A percentile compares a stretch with the other conserved stretches of the same genome.
Evolutionary conservation across 2,329 filamentous ascomycete species (phyloP).

Genomic region (Stemphylium beticola): DNA sequence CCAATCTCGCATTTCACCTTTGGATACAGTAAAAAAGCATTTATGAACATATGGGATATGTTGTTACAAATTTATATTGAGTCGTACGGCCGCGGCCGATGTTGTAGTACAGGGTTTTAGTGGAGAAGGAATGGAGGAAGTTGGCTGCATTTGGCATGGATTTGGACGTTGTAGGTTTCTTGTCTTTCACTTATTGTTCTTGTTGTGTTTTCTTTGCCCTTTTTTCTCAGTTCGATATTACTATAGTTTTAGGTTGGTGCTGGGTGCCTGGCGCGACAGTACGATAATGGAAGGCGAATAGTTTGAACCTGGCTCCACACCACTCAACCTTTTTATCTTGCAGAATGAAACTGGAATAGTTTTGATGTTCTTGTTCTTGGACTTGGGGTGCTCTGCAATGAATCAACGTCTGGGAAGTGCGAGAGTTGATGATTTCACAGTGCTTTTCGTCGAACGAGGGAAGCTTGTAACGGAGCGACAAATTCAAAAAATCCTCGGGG

Average conservation of each 20-base stretch:
- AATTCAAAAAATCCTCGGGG: neutral
- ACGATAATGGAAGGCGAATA: slow-evolving; percentile 16
- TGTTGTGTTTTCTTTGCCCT: neutral
- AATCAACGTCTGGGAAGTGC: too few species aligned
- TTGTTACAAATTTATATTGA: slow-evolving; percentile 8
- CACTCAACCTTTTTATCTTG: slow-evolving; percentile 1
- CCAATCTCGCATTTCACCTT: slow-evolving; percentile 15
- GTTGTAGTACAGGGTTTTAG: slow-evolving; percentile 5
- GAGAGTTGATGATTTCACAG: too few species aligned
- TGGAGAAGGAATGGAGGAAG: neutral
- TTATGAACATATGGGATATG: slow-evolving; percentile 40
- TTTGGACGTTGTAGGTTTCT: slow-evolving; percentile 2
- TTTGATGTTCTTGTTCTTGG: neutral
- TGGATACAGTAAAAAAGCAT: slow-evolving; percentile 44
- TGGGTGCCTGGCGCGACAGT: slow-evolving; percentile 10
- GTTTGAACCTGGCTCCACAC: neutral
- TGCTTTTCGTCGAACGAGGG: too few species aligned
- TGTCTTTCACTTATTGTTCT: neutral
- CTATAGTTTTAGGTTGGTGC: slow-evolving; percentile 7
- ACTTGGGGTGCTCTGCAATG: too few species aligned
- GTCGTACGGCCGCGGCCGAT: neutral
- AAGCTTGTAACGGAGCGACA: too few species aligned
- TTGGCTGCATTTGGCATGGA: slow-evolving; percentile 11
- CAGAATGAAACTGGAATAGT: neutral
- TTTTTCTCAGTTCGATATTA: slow-evolving; percentile 3